These are phyloP conservation scores for Adansonia grandidieri DNA, from an alignment of 441 rosid genomes.

Conservation along the genomic window DNA sequence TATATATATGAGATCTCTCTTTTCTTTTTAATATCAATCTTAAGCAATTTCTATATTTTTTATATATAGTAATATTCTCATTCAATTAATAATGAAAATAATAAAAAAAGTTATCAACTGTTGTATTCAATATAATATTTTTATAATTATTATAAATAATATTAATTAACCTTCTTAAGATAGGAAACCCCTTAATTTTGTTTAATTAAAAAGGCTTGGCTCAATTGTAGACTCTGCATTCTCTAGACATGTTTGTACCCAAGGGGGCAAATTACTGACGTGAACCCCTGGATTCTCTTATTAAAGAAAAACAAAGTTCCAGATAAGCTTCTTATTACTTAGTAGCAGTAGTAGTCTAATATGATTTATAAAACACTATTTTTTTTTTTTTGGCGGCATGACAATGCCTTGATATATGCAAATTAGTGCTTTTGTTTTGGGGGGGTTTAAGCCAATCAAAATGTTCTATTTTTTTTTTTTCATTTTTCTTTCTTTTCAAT, in stretches of 20 bases:
- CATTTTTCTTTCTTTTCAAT: not conserved
- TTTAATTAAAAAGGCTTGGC: constrained; percentile 3
- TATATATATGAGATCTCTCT: no score
- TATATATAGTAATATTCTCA: no score
- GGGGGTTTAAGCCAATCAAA: constrained; percentile 18
- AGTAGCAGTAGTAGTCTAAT: no score
- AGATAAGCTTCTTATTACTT: constrained; percentile 28
- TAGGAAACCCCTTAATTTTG: no score
- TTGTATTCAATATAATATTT: no score
- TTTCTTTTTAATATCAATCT: no score
- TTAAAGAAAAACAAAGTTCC: not conserved
- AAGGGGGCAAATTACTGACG: constrained; percentile 44
- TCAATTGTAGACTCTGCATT: constrained; percentile 31
- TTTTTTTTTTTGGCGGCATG: constrained; percentile 30
- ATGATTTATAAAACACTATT: not conserved
- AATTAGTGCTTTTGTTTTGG: not conserved
- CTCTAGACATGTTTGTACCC: constrained; percentile 44
- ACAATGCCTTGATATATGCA: not conserved
- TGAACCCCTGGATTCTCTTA: constrained; percentile 44
- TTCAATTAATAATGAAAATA: no score
- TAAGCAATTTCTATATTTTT: no score
- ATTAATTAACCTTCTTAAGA: no score
- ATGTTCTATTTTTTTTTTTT: not conserved
- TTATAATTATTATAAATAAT: no score
- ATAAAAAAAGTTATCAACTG: no score